These are phyloP conservation scores for Leccinum longicurvipes DNA, from an alignment of 768 basidiomycete genomes.

Conservation along the genomic window DNA sequence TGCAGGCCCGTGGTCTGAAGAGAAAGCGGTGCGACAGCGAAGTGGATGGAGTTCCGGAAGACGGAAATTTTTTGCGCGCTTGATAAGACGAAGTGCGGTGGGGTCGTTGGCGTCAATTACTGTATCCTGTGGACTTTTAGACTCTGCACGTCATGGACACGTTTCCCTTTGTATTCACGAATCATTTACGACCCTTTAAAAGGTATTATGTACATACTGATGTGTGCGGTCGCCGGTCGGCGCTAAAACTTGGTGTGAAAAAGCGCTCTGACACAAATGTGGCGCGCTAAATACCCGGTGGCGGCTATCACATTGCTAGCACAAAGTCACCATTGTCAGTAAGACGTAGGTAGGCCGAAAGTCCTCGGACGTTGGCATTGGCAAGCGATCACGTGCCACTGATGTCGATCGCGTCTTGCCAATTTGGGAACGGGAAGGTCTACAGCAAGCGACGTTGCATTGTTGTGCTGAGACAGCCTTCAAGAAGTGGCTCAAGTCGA, in stretches of 20 bases:
- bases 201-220: background rate
- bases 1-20: constrained; percentile 11
- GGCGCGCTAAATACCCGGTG: background rate
- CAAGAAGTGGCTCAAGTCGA: background rate
- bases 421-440: background rate
- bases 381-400: constrained; percentile 7
- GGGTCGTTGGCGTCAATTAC: background rate
- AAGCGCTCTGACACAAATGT: background rate
- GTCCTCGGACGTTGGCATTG: too few species aligned
- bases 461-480: constrained; percentile 19
- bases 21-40: constrained; percentile 16
- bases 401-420: constrained; percentile 7
- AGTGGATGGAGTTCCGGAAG: background rate
- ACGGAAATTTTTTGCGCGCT: background rate
- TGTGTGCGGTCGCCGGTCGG: too few species aligned
- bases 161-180: background rate
- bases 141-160: background rate
- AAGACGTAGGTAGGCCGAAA: too few species aligned
- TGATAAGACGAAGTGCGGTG: background rate
- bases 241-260: too few species aligned
- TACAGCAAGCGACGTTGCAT: constrained; percentile 5
- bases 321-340: background rate
- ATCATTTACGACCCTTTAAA: background rate
- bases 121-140: background rate
- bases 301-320: too few species aligned